Conservation (phyloP, 768 basidiomycete genomes). For the Russula emetica region DNA sequence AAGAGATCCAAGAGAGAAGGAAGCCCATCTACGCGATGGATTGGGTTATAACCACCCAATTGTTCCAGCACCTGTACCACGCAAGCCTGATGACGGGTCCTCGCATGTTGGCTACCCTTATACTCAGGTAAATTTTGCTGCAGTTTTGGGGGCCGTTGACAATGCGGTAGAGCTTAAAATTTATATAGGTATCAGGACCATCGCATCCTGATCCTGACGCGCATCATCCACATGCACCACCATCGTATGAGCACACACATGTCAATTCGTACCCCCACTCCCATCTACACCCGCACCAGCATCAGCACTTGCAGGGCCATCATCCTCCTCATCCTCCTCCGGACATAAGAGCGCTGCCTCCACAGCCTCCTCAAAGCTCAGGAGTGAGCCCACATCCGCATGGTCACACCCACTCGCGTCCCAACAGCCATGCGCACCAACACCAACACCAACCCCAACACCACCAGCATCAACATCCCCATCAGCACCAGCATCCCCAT, state of each 20-base stretch:
- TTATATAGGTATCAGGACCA: constrained; percentile 2
- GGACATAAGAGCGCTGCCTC: constrained; percentile 7
- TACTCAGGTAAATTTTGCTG: neutral
- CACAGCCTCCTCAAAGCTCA: constrained; percentile 8
- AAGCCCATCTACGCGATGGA: constrained; percentile 30
- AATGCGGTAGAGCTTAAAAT: neutral
- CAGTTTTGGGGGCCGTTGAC: neutral
- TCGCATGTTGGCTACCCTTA: constrained; percentile 14
- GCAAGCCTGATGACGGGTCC: constrained; percentile 20
- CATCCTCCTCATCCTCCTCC: constrained; percentile 11
- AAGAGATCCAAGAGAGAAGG: constrained; percentile 29
- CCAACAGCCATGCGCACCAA: constrained; percentile 30
- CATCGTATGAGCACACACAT: constrained; percentile 22
- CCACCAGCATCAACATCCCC: constrained; percentile 23
- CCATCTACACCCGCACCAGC: neutral
- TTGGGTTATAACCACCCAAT: constrained; percentile 28
- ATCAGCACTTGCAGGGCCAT: constrained; percentile 17
- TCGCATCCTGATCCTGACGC: constrained; percentile 11
- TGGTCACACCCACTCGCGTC: constrained; percentile 27
- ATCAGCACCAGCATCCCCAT: constrained; percentile 5
- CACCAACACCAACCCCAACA: constrained; percentile 21
- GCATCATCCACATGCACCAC: constrained; percentile 16
- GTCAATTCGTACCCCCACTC: constrained; percentile 11
- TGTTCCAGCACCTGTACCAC: constrained; percentile 20
- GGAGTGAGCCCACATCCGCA: constrained; percentile 25